Evolutionary conservation across 2,329 filamentous ascomycete genomes (phyloP).

Genomic region (Ophiostoma sp.): DNA sequence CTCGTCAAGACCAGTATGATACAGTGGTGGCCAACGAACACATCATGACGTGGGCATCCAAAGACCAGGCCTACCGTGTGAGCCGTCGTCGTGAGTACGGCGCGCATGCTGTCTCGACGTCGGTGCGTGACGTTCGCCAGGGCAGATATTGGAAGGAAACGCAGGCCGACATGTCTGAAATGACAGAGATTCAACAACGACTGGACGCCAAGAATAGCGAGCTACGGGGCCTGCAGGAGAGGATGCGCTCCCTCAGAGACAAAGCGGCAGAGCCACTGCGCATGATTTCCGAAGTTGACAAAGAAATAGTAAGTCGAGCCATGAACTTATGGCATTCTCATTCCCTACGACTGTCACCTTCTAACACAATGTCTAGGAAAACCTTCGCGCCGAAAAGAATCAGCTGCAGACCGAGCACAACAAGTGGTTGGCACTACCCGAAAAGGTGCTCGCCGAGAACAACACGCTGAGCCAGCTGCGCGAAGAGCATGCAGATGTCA

Average conservation of each 20-base stretch:
- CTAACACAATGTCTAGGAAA: conserved; percentile 41
- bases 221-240: conserved; percentile 37
- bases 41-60: conserved; percentile 70
- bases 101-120: conserved; percentile 67
- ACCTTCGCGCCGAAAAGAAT: conserved; percentile 63
- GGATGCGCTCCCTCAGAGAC: conserved; percentile 39
- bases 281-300: conserved; percentile 44
- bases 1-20: conserved; percentile 68
- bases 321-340: no score
- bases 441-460: conserved; percentile 58
- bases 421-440: conserved; percentile 66
- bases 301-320: conserved; percentile 46
- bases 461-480: conserved; percentile 37
- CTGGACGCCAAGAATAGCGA: conserved; percentile 47
- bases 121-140: conserved; percentile 58
- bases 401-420: conserved; percentile 65
- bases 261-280: conserved; percentile 42
- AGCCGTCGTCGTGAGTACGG: conserved; percentile 79
- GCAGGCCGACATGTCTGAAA: conserved; percentile 68
- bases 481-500: conserved; percentile 34
- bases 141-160: conserved; percentile 76
- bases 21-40: conserved; percentile 57
- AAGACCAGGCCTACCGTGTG: conserved; percentile 63
- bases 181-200: conserved; percentile 58
- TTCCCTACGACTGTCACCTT: background rate